phyloP scores from a whole-genome alignment of 192 early-diverging fungal species.

The Podila epicladia region DNA sequence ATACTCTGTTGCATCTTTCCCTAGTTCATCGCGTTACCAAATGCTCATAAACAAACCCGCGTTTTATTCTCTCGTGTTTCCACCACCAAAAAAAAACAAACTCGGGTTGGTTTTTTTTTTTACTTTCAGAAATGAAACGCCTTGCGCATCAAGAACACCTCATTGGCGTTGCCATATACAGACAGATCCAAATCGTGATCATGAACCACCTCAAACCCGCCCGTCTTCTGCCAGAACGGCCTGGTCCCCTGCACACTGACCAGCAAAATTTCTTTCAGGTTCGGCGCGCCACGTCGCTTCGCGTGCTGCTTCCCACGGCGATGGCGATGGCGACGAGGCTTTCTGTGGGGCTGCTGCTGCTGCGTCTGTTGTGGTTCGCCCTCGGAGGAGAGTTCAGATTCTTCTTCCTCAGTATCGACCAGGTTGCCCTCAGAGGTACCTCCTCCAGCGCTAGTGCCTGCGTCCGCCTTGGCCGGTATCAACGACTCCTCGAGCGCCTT shows the following conservation, averaged over 20 bases:
- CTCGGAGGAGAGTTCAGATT: constrained; percentile 1
- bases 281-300: constrained; percentile 21
- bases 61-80: no score
- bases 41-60: background rate
- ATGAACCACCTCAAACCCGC: constrained; percentile 23
- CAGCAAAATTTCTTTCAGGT: constrained; percentile 36
- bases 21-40: background rate
- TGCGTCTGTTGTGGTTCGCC: no score
- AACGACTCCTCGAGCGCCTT: constrained; percentile 44
- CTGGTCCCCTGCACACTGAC: constrained; percentile 39
- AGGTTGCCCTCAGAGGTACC: background rate
- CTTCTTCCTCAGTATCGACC: constrained; percentile 28
- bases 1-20: background rate
- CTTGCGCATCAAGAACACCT: constrained; percentile 27
- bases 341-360: background rate
- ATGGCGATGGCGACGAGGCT: background rate
- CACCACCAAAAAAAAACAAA: no score
- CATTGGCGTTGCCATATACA: constrained; percentile 14
- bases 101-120: no score
- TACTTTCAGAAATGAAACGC: constrained; percentile 7
- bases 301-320: background rate
- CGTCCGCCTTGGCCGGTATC: background rate
- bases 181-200: constrained; percentile 42
- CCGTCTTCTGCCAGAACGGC: constrained; percentile 35
- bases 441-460: background rate